phyloP scores from a whole-genome alignment of 2,329 filamentous ascomycete species.

The Arthrobotrys pseudoclavata region DNA sequence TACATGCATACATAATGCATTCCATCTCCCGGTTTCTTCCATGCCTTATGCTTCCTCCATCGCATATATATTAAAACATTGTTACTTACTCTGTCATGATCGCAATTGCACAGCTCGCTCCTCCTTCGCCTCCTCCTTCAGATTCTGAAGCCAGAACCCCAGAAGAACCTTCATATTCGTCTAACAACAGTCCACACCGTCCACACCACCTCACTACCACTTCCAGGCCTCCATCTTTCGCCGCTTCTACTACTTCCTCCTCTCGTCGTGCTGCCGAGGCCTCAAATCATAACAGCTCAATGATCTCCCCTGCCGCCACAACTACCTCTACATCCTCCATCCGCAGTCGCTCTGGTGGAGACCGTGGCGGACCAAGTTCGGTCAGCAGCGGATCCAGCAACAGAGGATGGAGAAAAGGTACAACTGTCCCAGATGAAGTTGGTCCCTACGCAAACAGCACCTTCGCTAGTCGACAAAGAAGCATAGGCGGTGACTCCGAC shows the following conservation, averaged over 20 bases:
- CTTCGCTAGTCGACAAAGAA: slow-evolving; percentile 49
- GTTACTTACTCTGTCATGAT: slow-evolving; percentile 15
- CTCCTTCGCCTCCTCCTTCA: slow-evolving; percentile 50
- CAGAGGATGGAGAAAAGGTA: slow-evolving; percentile 32
- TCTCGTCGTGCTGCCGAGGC: slow-evolving; percentile 46
- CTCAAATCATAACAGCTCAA: slow-evolving; percentile 30
- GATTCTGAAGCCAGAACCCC: slow-evolving; percentile 40
- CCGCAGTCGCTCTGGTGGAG: slow-evolving; percentile 50
- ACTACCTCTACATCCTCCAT: slow-evolving; percentile 53
- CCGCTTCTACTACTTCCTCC: slow-evolving; percentile 49
- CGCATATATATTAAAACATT: not conserved
- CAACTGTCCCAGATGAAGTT: slow-evolving; percentile 35
- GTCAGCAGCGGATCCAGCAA: slow-evolving; percentile 40
- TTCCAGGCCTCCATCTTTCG: slow-evolving; percentile 43
- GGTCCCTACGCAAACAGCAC: slow-evolving; percentile 54
- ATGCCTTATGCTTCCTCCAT: slow-evolving; percentile 28
- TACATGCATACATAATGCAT: slow-evolving; percentile 19
- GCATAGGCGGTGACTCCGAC: slow-evolving; percentile 21
- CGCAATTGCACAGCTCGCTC: slow-evolving; percentile 35
- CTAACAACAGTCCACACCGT: slow-evolving; percentile 35
- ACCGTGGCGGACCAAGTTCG: slow-evolving; percentile 36
- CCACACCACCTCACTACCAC: slow-evolving; percentile 51
- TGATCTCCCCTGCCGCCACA: slow-evolving; percentile 53
- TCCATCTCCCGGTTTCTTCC: slow-evolving; percentile 13
- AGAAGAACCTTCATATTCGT: slow-evolving; percentile 8